Conservation (phyloP, 176 grass and related monocot species). For the Oryza meridionalis region DNA sequence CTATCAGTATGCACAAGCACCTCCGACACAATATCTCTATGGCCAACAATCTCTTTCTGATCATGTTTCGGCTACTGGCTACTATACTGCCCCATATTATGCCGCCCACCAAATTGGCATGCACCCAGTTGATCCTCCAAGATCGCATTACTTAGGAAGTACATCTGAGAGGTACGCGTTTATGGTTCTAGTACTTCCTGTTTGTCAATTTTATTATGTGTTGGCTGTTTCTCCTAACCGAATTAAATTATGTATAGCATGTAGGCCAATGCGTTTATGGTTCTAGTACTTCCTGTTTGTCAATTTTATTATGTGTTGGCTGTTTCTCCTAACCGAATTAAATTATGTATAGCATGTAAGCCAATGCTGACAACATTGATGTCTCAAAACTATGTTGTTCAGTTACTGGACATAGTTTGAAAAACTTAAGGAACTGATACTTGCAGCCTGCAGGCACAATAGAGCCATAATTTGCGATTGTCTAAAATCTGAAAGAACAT, state of each 20-base stretch:
- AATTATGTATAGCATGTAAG: background rate
- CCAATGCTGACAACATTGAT: background rate
- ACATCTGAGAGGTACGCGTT: slow-evolving; percentile 43
- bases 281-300: background rate
- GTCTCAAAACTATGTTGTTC: background rate
- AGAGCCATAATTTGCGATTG: background rate
- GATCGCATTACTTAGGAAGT: slow-evolving; percentile 40
- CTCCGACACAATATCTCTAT: slow-evolving; percentile 21
- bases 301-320: slow-evolving; percentile 16
- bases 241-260: background rate
- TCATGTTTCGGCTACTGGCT: slow-evolving; percentile 19
- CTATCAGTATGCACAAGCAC: slow-evolving; percentile 31
- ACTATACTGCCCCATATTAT: slow-evolving; percentile 8
- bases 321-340: background rate
- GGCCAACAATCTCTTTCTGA: background rate
- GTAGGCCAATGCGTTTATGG: slow-evolving; percentile 22
- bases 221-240: background rate
- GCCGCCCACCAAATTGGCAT: slow-evolving; percentile 28
- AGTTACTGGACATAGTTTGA: background rate
- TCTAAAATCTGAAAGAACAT: background rate
- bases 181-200: slow-evolving; percentile 5
- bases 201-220: slow-evolving; percentile 18
- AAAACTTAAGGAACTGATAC: slow-evolving; percentile 5
- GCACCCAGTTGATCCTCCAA: slow-evolving; percentile 24
- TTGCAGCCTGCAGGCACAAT: background rate